Percentiles rank a stretch among this genome's conserved stretches.
phyloP scores from a whole-genome alignment of 768 basidiomycete species.

The Chlorophyllum brunneum region DNA sequence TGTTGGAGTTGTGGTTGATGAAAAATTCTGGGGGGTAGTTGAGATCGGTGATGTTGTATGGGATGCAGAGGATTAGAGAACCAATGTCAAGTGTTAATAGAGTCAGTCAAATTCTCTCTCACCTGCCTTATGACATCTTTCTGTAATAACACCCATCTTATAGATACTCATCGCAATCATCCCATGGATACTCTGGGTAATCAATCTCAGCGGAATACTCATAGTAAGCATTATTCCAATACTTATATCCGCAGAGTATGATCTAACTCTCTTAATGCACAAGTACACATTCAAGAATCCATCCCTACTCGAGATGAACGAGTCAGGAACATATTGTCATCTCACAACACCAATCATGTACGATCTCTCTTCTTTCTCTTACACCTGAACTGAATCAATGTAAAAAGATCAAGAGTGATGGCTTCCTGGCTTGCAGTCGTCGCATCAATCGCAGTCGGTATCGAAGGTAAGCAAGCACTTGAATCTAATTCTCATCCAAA shows the following conservation, averaged over 20 bases:
- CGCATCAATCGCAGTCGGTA: not conserved
- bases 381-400: no score
- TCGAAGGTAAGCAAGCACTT: constrained; percentile 8
- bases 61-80: not conserved
- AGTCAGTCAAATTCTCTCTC: not conserved
- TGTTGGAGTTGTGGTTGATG: not conserved
- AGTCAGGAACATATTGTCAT: constrained; percentile 4
- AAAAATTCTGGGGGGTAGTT: not conserved
- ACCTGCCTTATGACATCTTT: not conserved
- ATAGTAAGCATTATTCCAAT: not conserved
- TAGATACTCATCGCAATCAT: not conserved
- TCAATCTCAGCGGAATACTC: not conserved
- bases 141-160: not conserved
- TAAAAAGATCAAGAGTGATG: constrained; percentile 6
- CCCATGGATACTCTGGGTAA: constrained; percentile 6
- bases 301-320: not conserved
- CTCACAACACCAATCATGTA: not conserved
- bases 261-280: no score
- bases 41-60: not conserved
- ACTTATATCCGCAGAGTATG: no score
- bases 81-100: not conserved
- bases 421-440: not conserved
- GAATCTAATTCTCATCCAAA: no score
- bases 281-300: not conserved
- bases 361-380: not conserved